These are phyloP conservation scores for Suillus bovinus DNA, from an alignment of 768 basidiomycete genomes.

Conservation along the genomic window DNA sequence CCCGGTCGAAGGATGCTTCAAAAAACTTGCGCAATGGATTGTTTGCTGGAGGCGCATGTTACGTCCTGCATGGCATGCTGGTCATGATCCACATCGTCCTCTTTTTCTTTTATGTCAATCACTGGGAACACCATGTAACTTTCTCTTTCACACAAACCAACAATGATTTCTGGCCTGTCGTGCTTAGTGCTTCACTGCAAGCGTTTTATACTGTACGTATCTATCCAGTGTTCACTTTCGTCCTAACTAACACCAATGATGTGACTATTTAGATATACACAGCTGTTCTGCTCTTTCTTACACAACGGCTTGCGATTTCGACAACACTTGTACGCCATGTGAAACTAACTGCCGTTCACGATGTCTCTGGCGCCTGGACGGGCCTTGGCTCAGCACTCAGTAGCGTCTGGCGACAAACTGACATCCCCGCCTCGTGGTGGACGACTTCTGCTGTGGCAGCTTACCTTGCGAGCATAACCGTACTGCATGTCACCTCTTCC, in stretches of 20 bases:
- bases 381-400: conserved; percentile 20
- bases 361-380: conserved; percentile 16
- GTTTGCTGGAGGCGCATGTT: background rate
- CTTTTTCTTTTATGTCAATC: conserved; percentile 1
- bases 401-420: conserved; percentile 17
- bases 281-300: conserved; percentile 13
- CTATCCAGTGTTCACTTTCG: background rate
- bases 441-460: conserved; percentile 7
- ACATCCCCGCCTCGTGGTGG: conserved; percentile 15
- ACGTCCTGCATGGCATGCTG: background rate
- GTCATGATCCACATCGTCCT: background rate
- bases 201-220: conserved; percentile 10
- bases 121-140: conserved; percentile 8
- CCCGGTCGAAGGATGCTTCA: background rate
- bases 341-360: conserved; percentile 18
- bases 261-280: conserved; percentile 12
- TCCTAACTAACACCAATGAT: background rate
- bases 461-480: conserved; percentile 17
- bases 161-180: background rate
- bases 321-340: conserved; percentile 6
- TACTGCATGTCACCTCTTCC: conserved; percentile 22
- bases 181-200: conserved; percentile 8
- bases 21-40: background rate
- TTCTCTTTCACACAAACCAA: background rate
- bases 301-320: conserved; percentile 16